Percentiles rank a stretch among this genome's conserved stretches.
Evolutionary conservation across 306 rosid genomes (phyloP).

Genomic region (Styphnolobium japonicum): DNA sequence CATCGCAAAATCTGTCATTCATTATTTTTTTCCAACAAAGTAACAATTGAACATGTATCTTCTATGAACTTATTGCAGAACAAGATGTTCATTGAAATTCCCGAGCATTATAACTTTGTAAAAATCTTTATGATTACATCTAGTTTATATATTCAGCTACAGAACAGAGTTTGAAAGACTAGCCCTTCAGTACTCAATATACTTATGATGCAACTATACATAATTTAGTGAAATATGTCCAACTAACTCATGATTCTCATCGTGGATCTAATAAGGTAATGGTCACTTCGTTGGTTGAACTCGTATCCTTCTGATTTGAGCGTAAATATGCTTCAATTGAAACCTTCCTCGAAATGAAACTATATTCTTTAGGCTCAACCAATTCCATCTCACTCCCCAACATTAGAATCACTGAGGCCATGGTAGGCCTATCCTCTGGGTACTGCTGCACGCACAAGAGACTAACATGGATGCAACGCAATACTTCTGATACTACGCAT

Average conservation of each 20-base stretch:
- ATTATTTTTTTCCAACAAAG: no score
- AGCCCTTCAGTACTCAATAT: not conserved
- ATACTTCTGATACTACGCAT: constrained; percentile 4
- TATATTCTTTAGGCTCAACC: constrained; percentile 47
- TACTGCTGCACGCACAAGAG: constrained; percentile 48
- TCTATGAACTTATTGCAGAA: no score
- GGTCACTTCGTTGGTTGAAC: not conserved
- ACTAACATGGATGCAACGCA: constrained; percentile 48
- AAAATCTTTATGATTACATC: no score
- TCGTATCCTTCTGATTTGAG: constrained; percentile 11
- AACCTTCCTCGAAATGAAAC: constrained; percentile 17
- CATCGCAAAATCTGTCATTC: no score
- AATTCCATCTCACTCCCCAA: constrained; percentile 32
- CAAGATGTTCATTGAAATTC: no score
- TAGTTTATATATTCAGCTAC: no score
- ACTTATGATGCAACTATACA: not conserved
- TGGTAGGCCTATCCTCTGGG: constrained; percentile 29
- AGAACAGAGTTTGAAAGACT: not conserved
- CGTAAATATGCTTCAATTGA: not conserved
- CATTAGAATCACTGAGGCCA: constrained; percentile 40
- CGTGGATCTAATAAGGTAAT: not conserved
- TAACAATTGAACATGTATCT: no score
- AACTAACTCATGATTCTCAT: not conserved
- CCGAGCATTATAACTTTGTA: no score
- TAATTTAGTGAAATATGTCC: no score